Base-by-base conservation (phyloP, 495 filamentous ascomycete genomes). In the Opeltia flavorubescens region DNA sequence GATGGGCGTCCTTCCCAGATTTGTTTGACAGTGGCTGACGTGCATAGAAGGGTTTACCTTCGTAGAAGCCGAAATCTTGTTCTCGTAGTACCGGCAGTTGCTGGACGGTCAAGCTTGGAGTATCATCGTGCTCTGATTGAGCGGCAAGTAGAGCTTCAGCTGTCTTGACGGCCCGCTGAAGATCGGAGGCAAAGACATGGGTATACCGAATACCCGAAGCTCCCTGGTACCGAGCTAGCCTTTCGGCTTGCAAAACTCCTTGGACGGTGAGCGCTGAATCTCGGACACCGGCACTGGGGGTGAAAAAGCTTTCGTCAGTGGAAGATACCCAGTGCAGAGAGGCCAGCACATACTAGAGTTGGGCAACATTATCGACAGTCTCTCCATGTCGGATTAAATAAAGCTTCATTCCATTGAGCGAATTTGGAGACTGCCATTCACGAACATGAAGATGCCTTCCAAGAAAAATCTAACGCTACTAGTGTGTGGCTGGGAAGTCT, bases 371-470 rank as follows among this genome's bases (percentile, higher is more conserved):
- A 62, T 91, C 80, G 35, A 89, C 80, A 3, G 87, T 89, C 62
- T 94, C 88, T 49, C 80, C 88, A 66, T 94, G 87, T 43, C 87
- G 76, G 49, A 91, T 78, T 41, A 94, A 74, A 57, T 84, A 74
- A 38, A 94, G 62, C 59, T 69, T 76, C 83, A 91, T 82, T 12
- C 6, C 38, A 17, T 21, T 17, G 9, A 41, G 6, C n/a, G n/a
- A n/a, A n/a, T n/a, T n/a, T n/a, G n/a, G n/a, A n/a, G n/a, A n/a
- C n/a, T n/a, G n/a, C n/a, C n/a, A n/a, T n/a, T n/a, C n/a, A n/a
- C n/a, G n/a, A n/a, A n/a, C n/a, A n/a, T n/a, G n/a, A n/a, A n/a
- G n/a, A n/a, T n/a, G n/a, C n/a, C n/a, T n/a, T n/a, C n/a, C n/a
- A n/a, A n/a, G n/a, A n/a, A n/a, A n/a, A n/a, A n/a, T n/a, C n/a